These are phyloP conservation scores for Solanum bulbocastanum DNA, from an alignment of 257 asterid species.

Conservation along the genomic window DNA sequence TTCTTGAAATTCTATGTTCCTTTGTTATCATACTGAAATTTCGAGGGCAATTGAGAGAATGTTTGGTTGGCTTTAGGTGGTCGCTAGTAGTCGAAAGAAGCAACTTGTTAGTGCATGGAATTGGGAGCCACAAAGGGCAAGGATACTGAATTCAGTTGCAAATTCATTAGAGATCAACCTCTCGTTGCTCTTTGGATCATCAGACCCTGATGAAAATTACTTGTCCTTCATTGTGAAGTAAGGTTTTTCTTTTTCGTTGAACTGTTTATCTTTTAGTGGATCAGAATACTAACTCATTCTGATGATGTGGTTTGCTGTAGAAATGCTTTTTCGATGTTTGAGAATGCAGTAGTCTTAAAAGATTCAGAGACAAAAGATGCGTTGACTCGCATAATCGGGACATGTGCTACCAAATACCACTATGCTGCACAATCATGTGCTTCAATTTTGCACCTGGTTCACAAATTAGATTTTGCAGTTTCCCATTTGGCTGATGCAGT, in stretches of 20 bases:
- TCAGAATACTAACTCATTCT: not conserved
- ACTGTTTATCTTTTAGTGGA: not conserved
- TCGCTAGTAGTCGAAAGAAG: constrained; percentile 57
- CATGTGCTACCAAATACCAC: constrained; percentile 85
- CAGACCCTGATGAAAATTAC: constrained; percentile 83
- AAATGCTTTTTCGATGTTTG: constrained; percentile 65
- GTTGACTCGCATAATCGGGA: constrained; percentile 76
- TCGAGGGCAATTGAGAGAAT: not conserved
- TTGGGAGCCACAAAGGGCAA: constrained; percentile 78
- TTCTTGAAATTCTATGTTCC: not conserved
- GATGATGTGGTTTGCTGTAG: constrained; percentile 28
- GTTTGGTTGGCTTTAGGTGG: constrained; percentile 38
- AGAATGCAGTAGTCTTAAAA: constrained; percentile 60
- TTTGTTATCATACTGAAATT: not conserved
- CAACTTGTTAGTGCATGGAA: constrained; percentile 59
- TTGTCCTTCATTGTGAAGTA: constrained; percentile 82
- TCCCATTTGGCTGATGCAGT: constrained; percentile 75
- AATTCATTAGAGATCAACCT: constrained; percentile 87
- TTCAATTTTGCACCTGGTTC: constrained; percentile 76
- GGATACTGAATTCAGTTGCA: constrained; percentile 69
- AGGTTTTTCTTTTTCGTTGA: constrained; percentile 1
- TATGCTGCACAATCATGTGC: constrained; percentile 77
- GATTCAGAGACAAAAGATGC: constrained; percentile 74
- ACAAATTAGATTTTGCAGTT: constrained; percentile 79
- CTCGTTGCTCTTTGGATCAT: constrained; percentile 74